phyloP scores from a whole-genome alignment of 345 rosid genomes.

The Dimocarpus longan region DNA sequence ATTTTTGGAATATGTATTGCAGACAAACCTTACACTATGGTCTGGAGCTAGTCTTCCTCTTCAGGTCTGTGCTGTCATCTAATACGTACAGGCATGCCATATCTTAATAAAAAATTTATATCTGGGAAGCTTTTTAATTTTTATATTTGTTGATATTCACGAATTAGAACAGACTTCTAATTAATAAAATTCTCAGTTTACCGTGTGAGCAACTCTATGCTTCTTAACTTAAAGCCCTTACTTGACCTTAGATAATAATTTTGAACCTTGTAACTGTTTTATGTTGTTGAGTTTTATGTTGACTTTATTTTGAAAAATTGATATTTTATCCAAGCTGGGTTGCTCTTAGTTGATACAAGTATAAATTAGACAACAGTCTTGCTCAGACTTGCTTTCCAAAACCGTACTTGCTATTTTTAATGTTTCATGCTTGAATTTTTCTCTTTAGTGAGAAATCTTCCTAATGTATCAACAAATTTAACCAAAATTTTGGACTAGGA shows the following conservation, averaged over 20 bases:
- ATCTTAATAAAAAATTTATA: neutral
- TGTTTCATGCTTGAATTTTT: neutral
- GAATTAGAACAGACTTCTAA: neutral
- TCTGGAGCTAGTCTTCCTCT: slow-evolving; percentile 97
- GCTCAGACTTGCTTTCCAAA: neutral
- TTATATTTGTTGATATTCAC: neutral
- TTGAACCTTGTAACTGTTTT: neutral
- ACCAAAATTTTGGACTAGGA: neutral
- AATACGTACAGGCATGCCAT: neutral
- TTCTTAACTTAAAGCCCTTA: neutral
- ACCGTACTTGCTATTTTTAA: neutral
- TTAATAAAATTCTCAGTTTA: neutral
- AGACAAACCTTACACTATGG: slow-evolving; percentile 95
- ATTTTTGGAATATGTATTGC: slow-evolving; percentile 40
- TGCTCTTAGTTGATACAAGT: neutral
- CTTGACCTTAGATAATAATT: neutral
- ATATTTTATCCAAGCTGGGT: neutral
- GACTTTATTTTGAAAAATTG: neutral
- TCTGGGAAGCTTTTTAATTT: neutral
- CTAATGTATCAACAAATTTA: neutral
- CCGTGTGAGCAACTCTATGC: neutral
- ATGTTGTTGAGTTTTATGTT: neutral
- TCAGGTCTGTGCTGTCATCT: slow-evolving; percentile 54
- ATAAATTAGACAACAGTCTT: slow-evolving; percentile 3
- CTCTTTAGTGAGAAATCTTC: neutral